A percentile compares a stretch with the other conserved stretches of the same genome.
Evolutionary conservation across 2,329 filamentous ascomycete species (phyloP).

Genomic region (Cercospora sp.): DNA sequence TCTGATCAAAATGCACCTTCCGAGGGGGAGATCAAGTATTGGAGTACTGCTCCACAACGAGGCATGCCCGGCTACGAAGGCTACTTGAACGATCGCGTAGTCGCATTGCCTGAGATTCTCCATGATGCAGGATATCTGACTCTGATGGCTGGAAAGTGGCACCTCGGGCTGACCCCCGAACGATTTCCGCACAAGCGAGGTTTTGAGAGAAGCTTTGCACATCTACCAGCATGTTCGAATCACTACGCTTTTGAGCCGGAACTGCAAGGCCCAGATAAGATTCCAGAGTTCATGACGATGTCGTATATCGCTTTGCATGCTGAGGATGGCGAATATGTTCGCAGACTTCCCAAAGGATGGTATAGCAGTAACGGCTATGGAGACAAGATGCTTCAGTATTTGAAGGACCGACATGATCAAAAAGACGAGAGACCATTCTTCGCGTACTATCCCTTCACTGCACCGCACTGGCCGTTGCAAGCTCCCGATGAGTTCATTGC

Average conservation of each 20-base stretch:
- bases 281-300: constrained; percentile 47
- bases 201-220: constrained; percentile 61
- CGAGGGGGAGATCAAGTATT: constrained; percentile 46
- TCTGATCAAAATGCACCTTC: constrained; percentile 56
- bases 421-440: constrained; percentile 55
- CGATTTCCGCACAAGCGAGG: constrained; percentile 57
- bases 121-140: constrained; percentile 61
- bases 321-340: constrained; percentile 44
- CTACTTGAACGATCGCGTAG: constrained; percentile 62
- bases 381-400: constrained; percentile 43
- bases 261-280: constrained; percentile 39
- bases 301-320: constrained; percentile 43
- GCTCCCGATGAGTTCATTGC: constrained; percentile 56
- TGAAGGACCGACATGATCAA: constrained; percentile 40
- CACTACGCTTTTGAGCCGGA: constrained; percentile 58
- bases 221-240: constrained; percentile 61
- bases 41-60: constrained; percentile 56
- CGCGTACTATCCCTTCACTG: constrained; percentile 61
- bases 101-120: constrained; percentile 59
- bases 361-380: constrained; percentile 44
- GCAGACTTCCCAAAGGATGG: constrained; percentile 42
- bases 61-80: constrained; percentile 64
- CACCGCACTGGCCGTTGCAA: constrained; percentile 65
- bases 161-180: constrained; percentile 60
- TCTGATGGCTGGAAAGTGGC: constrained; percentile 64